Conservation (phyloP, 139 green algal species). For the Chlorella vulgaris region DNA sequence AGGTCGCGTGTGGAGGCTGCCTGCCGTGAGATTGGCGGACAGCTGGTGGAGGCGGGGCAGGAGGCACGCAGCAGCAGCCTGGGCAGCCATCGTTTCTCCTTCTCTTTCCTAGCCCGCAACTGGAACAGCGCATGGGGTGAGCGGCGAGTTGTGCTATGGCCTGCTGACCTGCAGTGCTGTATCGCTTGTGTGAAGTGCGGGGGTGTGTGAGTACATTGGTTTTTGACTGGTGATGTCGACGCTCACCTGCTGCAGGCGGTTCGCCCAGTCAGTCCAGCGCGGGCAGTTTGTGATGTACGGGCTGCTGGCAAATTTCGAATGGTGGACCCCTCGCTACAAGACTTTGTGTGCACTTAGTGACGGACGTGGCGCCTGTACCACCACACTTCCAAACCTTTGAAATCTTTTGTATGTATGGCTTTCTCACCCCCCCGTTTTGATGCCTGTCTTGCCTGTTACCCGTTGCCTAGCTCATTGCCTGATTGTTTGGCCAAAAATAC, state of each 20-base stretch:
- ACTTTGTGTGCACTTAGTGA: too few species aligned
- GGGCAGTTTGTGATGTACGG: not conserved
- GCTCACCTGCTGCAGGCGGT: not conserved
- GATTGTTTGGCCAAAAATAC: too few species aligned
- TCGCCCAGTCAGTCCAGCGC: not conserved
- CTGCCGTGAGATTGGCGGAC: constrained; percentile 50
- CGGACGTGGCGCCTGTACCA: too few species aligned
- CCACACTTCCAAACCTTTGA: too few species aligned
- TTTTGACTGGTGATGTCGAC: not conserved
- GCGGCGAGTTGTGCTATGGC: not conserved
- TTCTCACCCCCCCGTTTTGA: too few species aligned
- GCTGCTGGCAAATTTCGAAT: not conserved
- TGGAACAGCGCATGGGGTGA: constrained; percentile 21
- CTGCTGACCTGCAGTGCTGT: not conserved
- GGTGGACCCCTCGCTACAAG: too few species aligned
- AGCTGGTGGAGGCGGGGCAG: constrained; percentile 49
- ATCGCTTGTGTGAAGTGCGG: not conserved
- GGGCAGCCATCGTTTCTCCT: constrained; percentile 48
- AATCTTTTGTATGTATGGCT: too few species aligned
- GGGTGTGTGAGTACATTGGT: not conserved
- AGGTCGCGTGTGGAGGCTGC: constrained; percentile 45
- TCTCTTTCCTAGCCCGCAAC: constrained; percentile 47
- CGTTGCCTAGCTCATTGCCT: too few species aligned
- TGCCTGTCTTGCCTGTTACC: too few species aligned
- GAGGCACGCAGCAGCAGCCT: constrained; percentile 6